These are phyloP conservation scores for Trypanosoma conorhini DNA, from an alignment of 208 protist species.

Conservation along the genomic window DNA sequence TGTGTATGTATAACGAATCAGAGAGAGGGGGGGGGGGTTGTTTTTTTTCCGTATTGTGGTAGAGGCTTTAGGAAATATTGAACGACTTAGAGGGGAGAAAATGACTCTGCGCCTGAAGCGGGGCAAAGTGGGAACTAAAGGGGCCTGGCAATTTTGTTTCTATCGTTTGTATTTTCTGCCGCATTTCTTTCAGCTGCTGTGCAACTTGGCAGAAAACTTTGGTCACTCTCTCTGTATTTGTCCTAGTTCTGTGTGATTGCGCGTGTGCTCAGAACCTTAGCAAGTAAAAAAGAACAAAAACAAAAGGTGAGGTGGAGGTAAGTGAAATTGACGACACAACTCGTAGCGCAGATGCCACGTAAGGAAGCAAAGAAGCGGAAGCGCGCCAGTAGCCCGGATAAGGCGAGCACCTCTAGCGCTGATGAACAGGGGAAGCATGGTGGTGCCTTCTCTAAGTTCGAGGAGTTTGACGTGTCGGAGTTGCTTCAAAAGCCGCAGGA, in stretches of 20 bases:
- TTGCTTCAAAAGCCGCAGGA: conserved; percentile 22
- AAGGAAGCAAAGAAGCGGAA: conserved; percentile 30
- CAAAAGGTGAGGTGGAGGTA: not conserved
- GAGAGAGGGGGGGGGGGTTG: not conserved
- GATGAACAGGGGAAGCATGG: conserved; percentile 26
- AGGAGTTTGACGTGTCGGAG: conserved; percentile 41
- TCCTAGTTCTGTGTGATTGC: conserved; percentile 15
- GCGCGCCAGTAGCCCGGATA: conserved; percentile 30
- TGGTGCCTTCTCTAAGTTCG: conserved; percentile 27
- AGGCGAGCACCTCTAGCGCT: conserved; percentile 10
- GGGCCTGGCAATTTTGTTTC: not conserved
- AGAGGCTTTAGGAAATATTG: not conserved
- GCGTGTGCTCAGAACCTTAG: conserved; percentile 1
- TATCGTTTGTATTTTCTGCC: not conserved
- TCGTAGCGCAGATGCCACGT: conserved; percentile 22
- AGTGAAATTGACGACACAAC: conserved; percentile 6
- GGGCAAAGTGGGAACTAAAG: not conserved
- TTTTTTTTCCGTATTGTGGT: not conserved
- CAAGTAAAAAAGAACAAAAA: not conserved
- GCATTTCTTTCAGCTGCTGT: conserved; percentile 6
- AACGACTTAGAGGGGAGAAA: not conserved
- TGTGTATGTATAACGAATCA: not conserved
- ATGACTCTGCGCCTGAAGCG: not conserved
- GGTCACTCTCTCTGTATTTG: not conserved
- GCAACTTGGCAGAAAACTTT: not conserved